These are phyloP conservation scores for Flaveria floridana DNA, from an alignment of 140 eudicot species.

Conservation along the genomic window DNA sequence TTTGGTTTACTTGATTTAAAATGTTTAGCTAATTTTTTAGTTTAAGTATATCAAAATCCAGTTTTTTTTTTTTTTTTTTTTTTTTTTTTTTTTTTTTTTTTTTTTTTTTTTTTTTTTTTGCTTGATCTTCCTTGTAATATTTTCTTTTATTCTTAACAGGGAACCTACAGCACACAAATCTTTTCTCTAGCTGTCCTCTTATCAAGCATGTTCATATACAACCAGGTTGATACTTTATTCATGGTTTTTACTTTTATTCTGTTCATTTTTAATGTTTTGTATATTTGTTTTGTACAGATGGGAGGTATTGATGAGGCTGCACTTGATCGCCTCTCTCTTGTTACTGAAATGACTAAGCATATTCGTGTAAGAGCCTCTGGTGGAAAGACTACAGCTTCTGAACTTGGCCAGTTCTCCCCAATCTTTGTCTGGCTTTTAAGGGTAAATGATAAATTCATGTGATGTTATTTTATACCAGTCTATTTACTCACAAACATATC, in stretches of 20 bases:
- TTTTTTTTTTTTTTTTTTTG: not conserved
- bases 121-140: not conserved
- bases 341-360: slow-evolving; percentile 98
- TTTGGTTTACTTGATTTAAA: slow-evolving; percentile 34
- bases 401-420: slow-evolving; percentile 95
- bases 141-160: slow-evolving; percentile 51
- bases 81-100: too few species aligned
- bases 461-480: not conserved
- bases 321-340: slow-evolving; percentile 96
- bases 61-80: not conserved
- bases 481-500: not conserved
- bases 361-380: slow-evolving; percentile 98
- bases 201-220: slow-evolving; percentile 97
- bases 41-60: not conserved
- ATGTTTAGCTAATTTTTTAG: not conserved
- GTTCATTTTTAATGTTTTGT: not conserved
- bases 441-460: slow-evolving; percentile 47
- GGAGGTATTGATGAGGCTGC: slow-evolving; percentile 99
- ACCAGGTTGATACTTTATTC: slow-evolving; percentile 57
- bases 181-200: slow-evolving; percentile 95
- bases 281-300: slow-evolving; percentile 46
- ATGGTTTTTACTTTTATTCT: not conserved
- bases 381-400: slow-evolving; percentile 84
- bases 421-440: slow-evolving; percentile 97
- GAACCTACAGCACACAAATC: slow-evolving; percentile 94